Percentiles rank a stretch among this genome's conserved stretches.
Conservation (phyloP, 257 asterid species). For the Sherardia arvensis region DNA sequence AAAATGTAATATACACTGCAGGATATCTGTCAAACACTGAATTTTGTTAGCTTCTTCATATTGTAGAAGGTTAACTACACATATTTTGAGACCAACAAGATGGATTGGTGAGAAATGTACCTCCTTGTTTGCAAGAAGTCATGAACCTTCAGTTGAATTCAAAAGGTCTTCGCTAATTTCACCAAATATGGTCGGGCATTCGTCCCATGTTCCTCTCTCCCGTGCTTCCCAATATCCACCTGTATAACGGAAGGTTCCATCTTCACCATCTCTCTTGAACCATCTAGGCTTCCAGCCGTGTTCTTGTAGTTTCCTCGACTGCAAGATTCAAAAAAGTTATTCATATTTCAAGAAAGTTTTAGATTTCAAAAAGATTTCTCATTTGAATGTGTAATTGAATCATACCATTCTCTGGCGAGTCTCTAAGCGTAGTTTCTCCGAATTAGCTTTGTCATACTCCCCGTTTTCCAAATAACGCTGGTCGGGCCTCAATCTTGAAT, state of each 20-base stretch:
- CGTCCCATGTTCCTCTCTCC: constrained; percentile 58
- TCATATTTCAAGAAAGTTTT: not conserved
- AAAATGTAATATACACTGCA: not conserved
- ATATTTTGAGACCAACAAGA: not conserved
- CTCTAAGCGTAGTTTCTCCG: constrained; percentile 80
- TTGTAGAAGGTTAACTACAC: not conserved
- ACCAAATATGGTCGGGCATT: constrained; percentile 69
- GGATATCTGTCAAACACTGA: not conserved
- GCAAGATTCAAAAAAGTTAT: too few relatives aligned
- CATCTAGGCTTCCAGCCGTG: constrained; percentile 90
- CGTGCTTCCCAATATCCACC: constrained; percentile 97
- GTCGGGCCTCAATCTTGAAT: constrained; percentile 91
- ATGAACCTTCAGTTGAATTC: constrained; percentile 35
- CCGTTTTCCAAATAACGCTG: constrained; percentile 88
- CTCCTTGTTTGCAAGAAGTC: constrained; percentile 19
- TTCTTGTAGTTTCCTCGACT: constrained; percentile 93
- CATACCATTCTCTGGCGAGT: constrained; percentile 80
- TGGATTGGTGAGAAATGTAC: constrained; percentile 12
- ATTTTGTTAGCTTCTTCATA: not conserved
- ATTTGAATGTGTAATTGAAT: not conserved
- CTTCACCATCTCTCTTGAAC: constrained; percentile 54
- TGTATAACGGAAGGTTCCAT: constrained; percentile 48
- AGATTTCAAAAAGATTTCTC: not conserved
- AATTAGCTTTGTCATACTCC: constrained; percentile 79
- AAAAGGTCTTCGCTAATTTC: constrained; percentile 47